A percentile compares a stretch with the other conserved stretches of the same genome.
These are phyloP conservation scores for Ophiostoma montium DNA, from an alignment of 2,329 filamentous ascomycete species.

Conservation along the genomic window DNA sequence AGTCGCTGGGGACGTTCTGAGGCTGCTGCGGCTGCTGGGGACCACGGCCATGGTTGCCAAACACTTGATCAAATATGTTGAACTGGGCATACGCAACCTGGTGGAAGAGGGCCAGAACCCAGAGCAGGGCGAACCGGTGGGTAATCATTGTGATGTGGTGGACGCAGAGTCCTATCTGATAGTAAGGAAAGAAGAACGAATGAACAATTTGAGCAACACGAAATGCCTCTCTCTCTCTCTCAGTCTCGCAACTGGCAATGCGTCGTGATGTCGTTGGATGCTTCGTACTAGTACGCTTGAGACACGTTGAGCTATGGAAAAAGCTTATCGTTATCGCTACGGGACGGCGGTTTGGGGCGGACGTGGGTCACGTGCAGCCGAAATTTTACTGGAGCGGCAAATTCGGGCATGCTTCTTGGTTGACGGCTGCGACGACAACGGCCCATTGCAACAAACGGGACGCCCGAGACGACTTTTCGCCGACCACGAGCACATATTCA, in stretches of 20 bases:
- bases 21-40: conserved; percentile 43
- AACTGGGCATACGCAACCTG: conserved; percentile 63
- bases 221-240: too few species aligned
- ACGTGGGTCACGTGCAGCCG: conserved; percentile 1
- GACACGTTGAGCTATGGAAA: neutral
- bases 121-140: conserved; percentile 19
- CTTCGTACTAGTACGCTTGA: neutral
- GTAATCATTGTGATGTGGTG: conserved; percentile 2
- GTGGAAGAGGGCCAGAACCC: conserved; percentile 45
- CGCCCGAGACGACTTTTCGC: neutral
- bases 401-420: neutral
- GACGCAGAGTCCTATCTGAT: neutral
- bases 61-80: conserved; percentile 98
- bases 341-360: neutral
- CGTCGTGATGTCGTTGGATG: neutral
- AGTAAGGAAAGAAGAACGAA: neutral
- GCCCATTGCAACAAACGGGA: neutral
- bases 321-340: neutral
- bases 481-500: neutral
- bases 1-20: conserved; percentile 76
- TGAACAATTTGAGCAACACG: too few species aligned
- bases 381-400: conserved; percentile 1
- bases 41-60: conserved; percentile 42
- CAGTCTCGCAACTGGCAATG: too few species aligned
- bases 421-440: neutral